Base-by-base conservation (phyloP, 1,284 basidiomycete species). In the Testicularia cyperi region DNA sequence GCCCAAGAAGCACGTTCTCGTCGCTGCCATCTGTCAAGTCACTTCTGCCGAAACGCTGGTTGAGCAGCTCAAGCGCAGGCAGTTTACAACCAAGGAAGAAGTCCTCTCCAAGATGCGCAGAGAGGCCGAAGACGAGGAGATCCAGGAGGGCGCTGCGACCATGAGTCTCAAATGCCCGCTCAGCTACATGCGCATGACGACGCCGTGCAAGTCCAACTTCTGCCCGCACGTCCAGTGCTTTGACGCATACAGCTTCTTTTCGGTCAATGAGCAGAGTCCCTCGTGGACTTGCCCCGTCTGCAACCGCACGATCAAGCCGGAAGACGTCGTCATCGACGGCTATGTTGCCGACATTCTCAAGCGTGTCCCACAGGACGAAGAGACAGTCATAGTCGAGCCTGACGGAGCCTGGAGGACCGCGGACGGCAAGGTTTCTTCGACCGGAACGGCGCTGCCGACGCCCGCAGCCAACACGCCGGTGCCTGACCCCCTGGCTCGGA, bases 231-330 rank as follows among this genome's bases (percentile, higher is more conserved):
- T 89, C 2, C 90, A 95, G 71, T 99, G 95, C 78, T 99, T 98
- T 76, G 95, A 98, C 77, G 92, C 92, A 0, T 82, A 83, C 16
- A 90, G 88, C 38, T 98, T 92, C 90, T 91, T 88, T 68, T 87
- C 87, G 18, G 85, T 95, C 74, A 98, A 96, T 84, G 89, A 94
- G 70, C 88, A 90, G 78, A 94, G 92, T 5, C 95, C 95, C 0
- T 92, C 91, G 23, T 99, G 90, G 88, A 78, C 87, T 28, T 98
- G 95, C 77, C 94, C 95, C n/a, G 86, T 92, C 27, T 98, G 95
- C 78, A 89, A 89, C 76, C 86, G 84, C 70, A 80, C 81, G 23
- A 78, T 98, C 44, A 84, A 86, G 57, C 80, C 84, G 10, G 86
- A 88, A 27, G 89, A 96, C 48, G 79, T 99, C 23, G 86, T 94